Conservation (phyloP, 2,329 filamentous ascomycete species). For the Byssothecium circinans region DNA sequence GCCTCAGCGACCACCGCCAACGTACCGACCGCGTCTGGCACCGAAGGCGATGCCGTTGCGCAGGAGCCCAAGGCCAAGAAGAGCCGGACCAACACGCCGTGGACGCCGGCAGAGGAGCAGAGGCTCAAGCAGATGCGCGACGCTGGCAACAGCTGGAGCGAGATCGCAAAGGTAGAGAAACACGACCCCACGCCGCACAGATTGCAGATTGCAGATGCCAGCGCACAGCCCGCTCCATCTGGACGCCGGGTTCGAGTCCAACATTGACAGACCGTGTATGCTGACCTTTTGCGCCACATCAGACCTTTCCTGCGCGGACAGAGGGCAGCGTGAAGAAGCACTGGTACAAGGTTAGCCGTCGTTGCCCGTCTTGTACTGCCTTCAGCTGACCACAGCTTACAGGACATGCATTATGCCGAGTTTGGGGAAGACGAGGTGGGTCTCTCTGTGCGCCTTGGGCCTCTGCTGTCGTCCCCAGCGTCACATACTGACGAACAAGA, state of each 20-base stretch:
- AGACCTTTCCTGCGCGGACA: constrained; percentile 90
- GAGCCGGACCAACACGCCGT: constrained; percentile 96
- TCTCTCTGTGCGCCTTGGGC: constrained; percentile 10
- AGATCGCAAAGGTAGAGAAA: constrained; percentile 83
- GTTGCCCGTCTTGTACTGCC: constrained; percentile 14
- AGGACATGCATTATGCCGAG: constrained; percentile 99
- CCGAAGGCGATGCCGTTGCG: constrained; percentile 23
- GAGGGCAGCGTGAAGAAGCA: constrained; percentile 99
- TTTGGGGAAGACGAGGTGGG: constrained; percentile 94
- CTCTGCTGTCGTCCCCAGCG: constrained; percentile 9
- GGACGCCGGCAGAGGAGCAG: constrained; percentile 93
- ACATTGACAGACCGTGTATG: constrained; percentile 1
- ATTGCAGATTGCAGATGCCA: constrained; percentile 4
- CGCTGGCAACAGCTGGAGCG: constrained; percentile 90
- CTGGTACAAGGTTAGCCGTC: constrained; percentile 83
- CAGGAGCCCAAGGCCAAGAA: constrained; percentile 68
- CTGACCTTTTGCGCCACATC: constrained; percentile 22
- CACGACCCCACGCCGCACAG: too few species aligned
- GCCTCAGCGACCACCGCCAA: constrained; percentile 17
- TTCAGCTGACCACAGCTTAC: constrained; percentile 27
- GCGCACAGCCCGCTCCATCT: constrained; percentile 4
- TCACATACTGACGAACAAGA: constrained; percentile 28
- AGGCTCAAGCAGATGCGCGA: constrained; percentile 93
- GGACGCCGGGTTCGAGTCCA: background rate
- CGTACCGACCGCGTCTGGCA: constrained; percentile 26